Conservation (phyloP, 108 stramenopile species). For the Conticribra guillardii region DNA sequence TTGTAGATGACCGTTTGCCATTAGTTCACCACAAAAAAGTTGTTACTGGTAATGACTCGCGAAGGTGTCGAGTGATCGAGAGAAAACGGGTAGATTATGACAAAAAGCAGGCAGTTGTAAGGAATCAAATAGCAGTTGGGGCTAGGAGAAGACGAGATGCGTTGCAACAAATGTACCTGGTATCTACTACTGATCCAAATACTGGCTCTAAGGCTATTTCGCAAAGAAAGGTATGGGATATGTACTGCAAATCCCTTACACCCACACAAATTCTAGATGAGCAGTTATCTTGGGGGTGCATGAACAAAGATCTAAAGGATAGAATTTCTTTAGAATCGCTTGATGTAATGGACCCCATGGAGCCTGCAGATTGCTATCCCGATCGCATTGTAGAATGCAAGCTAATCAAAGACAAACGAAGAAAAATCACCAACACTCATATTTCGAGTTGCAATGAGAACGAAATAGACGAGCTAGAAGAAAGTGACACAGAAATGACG, state of each 20-base stretch:
- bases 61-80: neutral
- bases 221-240: conserved; percentile 23
- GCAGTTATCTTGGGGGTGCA: conserved; percentile 9
- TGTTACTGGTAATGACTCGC: neutral
- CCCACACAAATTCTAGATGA: conserved; percentile 19
- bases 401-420: conserved; percentile 50
- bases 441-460: too few species aligned
- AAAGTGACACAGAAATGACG: neutral
- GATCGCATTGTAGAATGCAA: conserved; percentile 75
- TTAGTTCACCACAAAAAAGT: conserved; percentile 11
- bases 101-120: neutral
- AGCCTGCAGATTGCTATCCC: conserved; percentile 43
- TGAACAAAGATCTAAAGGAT: neutral
- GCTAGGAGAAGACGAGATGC: conserved; percentile 22
- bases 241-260: conserved; percentile 28
- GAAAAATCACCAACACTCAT: too few species aligned
- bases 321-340: conserved; percentile 1
- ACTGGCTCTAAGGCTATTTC: neutral
- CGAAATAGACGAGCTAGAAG: neutral
- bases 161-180: conserved; percentile 19
- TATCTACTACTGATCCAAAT: neutral
- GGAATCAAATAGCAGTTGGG: conserved; percentile 20
- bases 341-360: conserved; percentile 11
- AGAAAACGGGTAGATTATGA: conserved; percentile 1
- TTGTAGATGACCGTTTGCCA: conserved; percentile 63